These are phyloP conservation scores for Ophiocordyceps camponoti-leonardi DNA, from an alignment of 2,329 filamentous ascomycete genomes.

Conservation along the genomic window DNA sequence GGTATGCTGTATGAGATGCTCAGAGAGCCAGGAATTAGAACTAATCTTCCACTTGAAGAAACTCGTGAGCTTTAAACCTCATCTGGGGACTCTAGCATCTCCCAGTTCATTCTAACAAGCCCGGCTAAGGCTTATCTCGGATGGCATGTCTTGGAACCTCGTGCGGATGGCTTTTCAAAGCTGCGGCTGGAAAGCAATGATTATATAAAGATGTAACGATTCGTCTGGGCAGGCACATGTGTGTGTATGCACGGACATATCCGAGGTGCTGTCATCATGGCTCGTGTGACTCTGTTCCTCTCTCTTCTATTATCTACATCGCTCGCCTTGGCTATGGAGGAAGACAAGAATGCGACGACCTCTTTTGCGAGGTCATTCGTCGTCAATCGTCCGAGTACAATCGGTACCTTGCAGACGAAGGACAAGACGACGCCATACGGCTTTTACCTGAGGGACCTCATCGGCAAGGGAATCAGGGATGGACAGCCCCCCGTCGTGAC, in stretches of 20 bases:
- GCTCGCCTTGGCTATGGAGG: background rate
- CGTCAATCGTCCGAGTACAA: background rate
- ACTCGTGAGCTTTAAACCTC: too few relatives aligned
- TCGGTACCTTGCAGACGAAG: background rate
- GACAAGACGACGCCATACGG: slow-evolving; percentile 14
- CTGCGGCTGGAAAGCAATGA: background rate
- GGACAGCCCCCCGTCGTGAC: slow-evolving; percentile 34
- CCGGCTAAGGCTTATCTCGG: background rate
- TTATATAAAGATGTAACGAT: background rate
- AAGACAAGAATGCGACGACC: background rate
- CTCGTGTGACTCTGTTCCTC: background rate
- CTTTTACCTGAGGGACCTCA: slow-evolving; percentile 27
- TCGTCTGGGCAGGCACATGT: too few relatives aligned
- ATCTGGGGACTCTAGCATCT: too few relatives aligned
- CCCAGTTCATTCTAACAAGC: too few relatives aligned
- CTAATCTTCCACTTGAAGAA: too few relatives aligned
- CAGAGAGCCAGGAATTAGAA: too few relatives aligned
- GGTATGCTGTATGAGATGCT: too few relatives aligned
- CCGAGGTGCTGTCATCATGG: background rate
- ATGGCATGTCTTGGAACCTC: background rate
- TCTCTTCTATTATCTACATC: background rate
- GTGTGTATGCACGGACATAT: background rate
- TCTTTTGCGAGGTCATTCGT: background rate
- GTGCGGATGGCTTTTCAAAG: background rate
- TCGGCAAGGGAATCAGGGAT: slow-evolving; percentile 31